Base-by-base conservation (phyloP, 139 green algal genomes). In the Auxenochlorella protothecoides region DNA sequence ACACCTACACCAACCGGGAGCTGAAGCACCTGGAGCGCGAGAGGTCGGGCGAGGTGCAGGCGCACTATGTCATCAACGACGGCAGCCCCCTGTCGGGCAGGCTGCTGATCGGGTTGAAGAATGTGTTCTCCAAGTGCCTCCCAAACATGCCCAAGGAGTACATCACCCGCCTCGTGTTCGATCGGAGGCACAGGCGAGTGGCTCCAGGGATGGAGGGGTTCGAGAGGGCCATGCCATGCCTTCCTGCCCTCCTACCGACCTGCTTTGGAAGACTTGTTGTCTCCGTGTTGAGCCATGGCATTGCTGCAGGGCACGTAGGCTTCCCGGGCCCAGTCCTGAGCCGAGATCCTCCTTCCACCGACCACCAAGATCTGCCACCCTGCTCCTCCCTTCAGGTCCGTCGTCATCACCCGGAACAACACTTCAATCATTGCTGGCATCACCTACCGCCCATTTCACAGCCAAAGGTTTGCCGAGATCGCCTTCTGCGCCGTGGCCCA, bases 91-190 rank as follows among this genome's bases (percentile, higher is more conserved):
- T 71, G 10, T 66, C 55, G 5, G 54, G 59, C 4, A 62, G 71
- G 6, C 57, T 74, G 82, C 80, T 97, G 63, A 79, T 95, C 9
- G 83, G 80, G 0, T 77, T 99, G 55, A 99, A 99, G 73, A 95
- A 96, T 76, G 92, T 97, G 53, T 98, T 96, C 78, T 85, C 78
- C 53, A 92, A 91, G 74, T 92, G 97, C 86, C 88, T 98, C 73
- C 94, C 94, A 66, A 98, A 98, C 89, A 98, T 98, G 94, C 94
- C 94, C 16, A 89, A 93, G 71, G 92, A 96, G 83, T 98, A 98
- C 89, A 98, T 98, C 72, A 79, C 89, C n/a, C 85, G 93, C 7
- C 85, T 99, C 61, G 83, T 99, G 15, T 77, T 97, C 53, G 90
- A 98, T 80, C 71, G 87, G 53, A 80, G 84, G 5, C 89, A 96